Conservation (phyloP, 768 basidiomycete genomes). For the Pilatotrama ljubarskyi region DNA sequence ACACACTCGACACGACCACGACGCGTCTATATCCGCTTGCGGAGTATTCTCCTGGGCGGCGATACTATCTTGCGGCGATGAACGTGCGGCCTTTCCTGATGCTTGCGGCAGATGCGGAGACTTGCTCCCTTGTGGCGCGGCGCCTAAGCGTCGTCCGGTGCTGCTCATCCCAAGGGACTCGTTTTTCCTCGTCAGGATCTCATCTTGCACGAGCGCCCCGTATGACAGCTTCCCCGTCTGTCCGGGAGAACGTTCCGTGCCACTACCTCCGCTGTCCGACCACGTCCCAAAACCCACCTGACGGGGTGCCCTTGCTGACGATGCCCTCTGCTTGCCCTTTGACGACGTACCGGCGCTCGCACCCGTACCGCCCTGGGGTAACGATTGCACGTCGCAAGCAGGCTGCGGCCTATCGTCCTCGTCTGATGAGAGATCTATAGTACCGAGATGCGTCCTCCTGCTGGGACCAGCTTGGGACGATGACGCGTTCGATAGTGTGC, state of each 20-base stretch:
- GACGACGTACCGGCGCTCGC: background rate
- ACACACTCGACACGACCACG: constrained; percentile 61
- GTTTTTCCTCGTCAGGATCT: constrained; percentile 46
- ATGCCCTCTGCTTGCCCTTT: background rate
- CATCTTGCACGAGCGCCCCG: constrained; percentile 31
- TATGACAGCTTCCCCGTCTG: constrained; percentile 16
- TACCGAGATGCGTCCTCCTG: background rate
- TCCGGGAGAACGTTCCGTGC: background rate
- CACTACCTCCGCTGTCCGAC: background rate
- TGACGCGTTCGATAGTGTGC: background rate
- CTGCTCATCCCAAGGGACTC: constrained; percentile 44
- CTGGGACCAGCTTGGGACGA: background rate
- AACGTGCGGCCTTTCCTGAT: background rate
- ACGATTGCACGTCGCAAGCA: constrained; percentile 11
- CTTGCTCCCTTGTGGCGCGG: background rate
- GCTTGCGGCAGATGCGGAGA: background rate
- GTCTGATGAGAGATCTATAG: constrained; percentile 5
- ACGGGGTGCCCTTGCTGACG: background rate
- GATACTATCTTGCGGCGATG: background rate
- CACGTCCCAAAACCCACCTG: background rate
- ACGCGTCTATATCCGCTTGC: background rate
- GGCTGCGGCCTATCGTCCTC: background rate
- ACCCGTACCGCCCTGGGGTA: constrained; percentile 7
- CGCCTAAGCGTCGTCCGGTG: constrained; percentile 21
- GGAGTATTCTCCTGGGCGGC: no score